Percentiles rank a stretch among this genome's conserved stretches.
Conservation (phyloP, 768 basidiomycete species). For the Rossbeevera mucosa region DNA sequence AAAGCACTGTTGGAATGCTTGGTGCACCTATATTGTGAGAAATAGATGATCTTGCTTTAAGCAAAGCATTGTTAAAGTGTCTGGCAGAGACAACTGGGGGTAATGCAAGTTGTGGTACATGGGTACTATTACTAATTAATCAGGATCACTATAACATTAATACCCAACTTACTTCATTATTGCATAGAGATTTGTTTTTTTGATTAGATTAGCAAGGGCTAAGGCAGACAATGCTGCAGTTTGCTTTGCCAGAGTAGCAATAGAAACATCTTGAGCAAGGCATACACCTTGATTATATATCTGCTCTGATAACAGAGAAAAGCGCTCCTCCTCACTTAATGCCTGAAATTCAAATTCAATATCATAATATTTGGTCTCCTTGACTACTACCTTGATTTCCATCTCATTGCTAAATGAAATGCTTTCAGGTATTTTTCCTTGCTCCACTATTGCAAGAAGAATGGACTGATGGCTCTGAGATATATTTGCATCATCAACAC, state of each 20-base stretch:
- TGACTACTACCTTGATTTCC: conserved; percentile 53
- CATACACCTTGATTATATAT: conserved; percentile 35
- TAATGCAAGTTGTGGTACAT: background rate
- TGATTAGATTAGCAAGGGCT: conserved; percentile 71
- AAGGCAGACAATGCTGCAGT: conserved; percentile 86
- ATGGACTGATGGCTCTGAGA: conserved; percentile 67
- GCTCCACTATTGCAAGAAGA: conserved; percentile 67
- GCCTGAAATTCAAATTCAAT: conserved; percentile 44
- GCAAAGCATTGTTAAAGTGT: conserved; percentile 73
- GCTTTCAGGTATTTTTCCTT: conserved; percentile 56
- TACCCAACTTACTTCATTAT: conserved; percentile 13
- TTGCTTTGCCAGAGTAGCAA: conserved; percentile 70
- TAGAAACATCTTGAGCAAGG: conserved; percentile 73
- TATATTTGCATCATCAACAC: conserved; percentile 55
- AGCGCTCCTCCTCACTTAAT: conserved; percentile 72
- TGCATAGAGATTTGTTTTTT: conserved; percentile 52
- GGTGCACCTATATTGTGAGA: conserved; percentile 96
- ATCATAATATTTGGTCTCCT: background rate
- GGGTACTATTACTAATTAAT: conserved; percentile 2
- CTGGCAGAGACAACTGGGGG: conserved; percentile 32
- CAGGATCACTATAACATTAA: background rate
- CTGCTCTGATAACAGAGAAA: conserved; percentile 47
- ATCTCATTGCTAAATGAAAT: conserved; percentile 87
- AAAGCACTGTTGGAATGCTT: conserved; percentile 89
- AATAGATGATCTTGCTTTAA: conserved; percentile 69